Percentiles rank a stretch among this genome's conserved stretches.
phyloP scores from a whole-genome alignment of 2,329 filamentous ascomycete species.

The Aspergillus costaricaensis region DNA sequence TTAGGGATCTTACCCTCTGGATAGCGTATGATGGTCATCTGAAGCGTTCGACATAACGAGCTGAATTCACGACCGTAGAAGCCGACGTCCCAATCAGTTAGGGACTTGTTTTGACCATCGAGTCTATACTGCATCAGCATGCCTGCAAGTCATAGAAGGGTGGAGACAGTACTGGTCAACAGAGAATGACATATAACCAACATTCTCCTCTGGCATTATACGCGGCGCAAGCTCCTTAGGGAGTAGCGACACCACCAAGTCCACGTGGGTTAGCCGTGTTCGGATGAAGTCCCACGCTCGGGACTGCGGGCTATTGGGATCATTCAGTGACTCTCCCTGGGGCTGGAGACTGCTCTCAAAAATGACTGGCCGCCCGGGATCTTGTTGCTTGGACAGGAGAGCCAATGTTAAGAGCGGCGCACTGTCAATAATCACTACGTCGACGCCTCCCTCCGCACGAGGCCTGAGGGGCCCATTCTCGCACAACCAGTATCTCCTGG shows the following conservation, averaged over 20 bases:
- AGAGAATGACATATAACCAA: conserved; percentile 72
- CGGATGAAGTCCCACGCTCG: conserved; percentile 75
- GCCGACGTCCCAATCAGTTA: conserved; percentile 57
- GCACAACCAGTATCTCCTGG: conserved; percentile 69
- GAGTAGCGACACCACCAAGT: conserved; percentile 78
- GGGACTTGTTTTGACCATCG: conserved; percentile 73
- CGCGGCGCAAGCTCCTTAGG: conserved; percentile 71
- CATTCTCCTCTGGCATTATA: conserved; percentile 63
- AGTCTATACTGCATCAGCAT: conserved; percentile 48
- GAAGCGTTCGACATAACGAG: conserved; percentile 2
- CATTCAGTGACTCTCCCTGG: conserved; percentile 66
- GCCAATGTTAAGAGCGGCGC: conserved; percentile 78
- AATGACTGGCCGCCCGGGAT: conserved; percentile 71
- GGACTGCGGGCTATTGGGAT: conserved; percentile 63
- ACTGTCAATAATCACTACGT: conserved; percentile 75
- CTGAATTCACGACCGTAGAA: conserved; percentile 17
- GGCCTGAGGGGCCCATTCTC: conserved; percentile 65
- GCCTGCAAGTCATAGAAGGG: neutral
- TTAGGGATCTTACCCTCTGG: conserved; percentile 1
- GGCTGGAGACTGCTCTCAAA: conserved; percentile 80
- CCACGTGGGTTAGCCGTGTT: conserved; percentile 67
- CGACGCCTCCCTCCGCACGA: conserved; percentile 67
- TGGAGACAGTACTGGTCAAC: conserved; percentile 63
- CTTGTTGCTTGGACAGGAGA: conserved; percentile 67
- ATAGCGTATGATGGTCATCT: conserved; percentile 8